Evolutionary conservation across 805 yeast species (phyloP).

Genomic region (Yamadazyma tumulicola): DNA sequence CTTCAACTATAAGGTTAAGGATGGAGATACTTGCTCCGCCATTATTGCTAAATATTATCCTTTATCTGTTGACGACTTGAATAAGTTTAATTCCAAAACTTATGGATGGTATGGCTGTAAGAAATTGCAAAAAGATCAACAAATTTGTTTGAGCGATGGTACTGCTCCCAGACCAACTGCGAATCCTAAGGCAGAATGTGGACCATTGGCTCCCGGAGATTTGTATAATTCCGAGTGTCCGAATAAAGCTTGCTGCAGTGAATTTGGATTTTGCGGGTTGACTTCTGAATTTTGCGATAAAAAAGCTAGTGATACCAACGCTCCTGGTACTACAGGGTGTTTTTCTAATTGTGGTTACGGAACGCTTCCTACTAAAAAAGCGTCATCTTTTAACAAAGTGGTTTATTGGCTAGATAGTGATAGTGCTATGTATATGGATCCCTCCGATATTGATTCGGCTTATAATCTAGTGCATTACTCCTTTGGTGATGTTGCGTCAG

Average conservation of each 20-base stretch:
- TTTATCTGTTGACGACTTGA: slow-evolving; percentile 6
- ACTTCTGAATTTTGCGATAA: slow-evolving; percentile 14
- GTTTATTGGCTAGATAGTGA: slow-evolving; percentile 16
- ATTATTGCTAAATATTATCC: slow-evolving; percentile 10
- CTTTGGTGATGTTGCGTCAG: slow-evolving; percentile 13
- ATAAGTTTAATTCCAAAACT: slow-evolving; percentile 12
- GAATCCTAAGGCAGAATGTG: slow-evolving; percentile 16
- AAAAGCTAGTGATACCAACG: slow-evolving; percentile 10
- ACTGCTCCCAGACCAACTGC: slow-evolving; percentile 15
- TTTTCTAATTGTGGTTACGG: slow-evolving; percentile 18
- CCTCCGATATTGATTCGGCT: slow-evolving; percentile 6
- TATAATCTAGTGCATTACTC: slow-evolving; percentile 16
- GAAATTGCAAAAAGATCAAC: slow-evolving; percentile 5
- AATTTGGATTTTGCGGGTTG: slow-evolving; percentile 14
- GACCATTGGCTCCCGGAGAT: slow-evolving; percentile 17
- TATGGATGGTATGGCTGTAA: slow-evolving; percentile 17
- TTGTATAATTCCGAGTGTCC: slow-evolving; percentile 15
- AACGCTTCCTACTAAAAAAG: slow-evolving; percentile 11
- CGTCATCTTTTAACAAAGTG: slow-evolving; percentile 12
- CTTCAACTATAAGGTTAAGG: slow-evolving; percentile 9
- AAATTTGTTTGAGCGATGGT: slow-evolving; percentile 16
- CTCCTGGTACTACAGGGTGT: slow-evolving; percentile 17
- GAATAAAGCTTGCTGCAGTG: slow-evolving; percentile 18
- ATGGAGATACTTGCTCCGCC: slow-evolving; percentile 14
- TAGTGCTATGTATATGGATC: slow-evolving; percentile 10